Conservation (phyloP, 805 yeast species). For the Pichia rugopelliculosa region DNA sequence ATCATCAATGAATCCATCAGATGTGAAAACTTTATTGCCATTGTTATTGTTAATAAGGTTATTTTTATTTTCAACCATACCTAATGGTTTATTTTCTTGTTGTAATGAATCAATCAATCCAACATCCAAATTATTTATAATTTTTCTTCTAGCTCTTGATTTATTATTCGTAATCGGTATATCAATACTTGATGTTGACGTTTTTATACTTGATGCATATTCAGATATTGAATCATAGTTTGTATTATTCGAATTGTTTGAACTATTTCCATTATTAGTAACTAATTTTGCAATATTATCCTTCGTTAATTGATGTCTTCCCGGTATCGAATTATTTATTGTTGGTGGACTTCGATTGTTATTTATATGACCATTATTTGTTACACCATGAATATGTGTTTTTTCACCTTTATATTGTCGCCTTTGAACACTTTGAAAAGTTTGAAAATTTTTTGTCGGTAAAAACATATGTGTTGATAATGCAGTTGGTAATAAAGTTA, state of each 20-base stretch:
- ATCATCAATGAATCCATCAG: conserved; percentile 16
- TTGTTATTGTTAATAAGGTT: neutral
- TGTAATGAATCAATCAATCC: conserved; percentile 20
- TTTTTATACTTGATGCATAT: conserved; percentile 23
- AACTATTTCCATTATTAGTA: conserved; percentile 1
- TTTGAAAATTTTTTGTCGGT: conserved; percentile 33
- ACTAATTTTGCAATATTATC: conserved; percentile 11
- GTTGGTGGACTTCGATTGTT: neutral
- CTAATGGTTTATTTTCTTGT: conserved; percentile 22
- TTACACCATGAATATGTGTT: neutral
- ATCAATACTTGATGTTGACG: conserved; percentile 23
- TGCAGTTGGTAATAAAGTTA: conserved; percentile 52
- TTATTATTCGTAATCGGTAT: conserved; percentile 20
- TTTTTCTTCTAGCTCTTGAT: neutral
- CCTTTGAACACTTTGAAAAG: conserved; percentile 7
- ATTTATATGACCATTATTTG: neutral
- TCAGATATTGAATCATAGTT: neutral
- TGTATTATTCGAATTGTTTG: neutral
- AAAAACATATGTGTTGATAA: conserved; percentile 54
- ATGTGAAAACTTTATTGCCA: conserved; percentile 6
- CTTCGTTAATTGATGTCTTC: conserved; percentile 4
- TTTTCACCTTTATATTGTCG: conserved; percentile 4
- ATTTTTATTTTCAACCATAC: neutral
- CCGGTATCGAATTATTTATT: neutral
- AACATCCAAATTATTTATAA: neutral